Evolutionary conservation across 176 grass and related monocot genomes (phyloP), one percentile per base, ranked within the genome.

Genomic region (Pharus latifolius): DNA sequence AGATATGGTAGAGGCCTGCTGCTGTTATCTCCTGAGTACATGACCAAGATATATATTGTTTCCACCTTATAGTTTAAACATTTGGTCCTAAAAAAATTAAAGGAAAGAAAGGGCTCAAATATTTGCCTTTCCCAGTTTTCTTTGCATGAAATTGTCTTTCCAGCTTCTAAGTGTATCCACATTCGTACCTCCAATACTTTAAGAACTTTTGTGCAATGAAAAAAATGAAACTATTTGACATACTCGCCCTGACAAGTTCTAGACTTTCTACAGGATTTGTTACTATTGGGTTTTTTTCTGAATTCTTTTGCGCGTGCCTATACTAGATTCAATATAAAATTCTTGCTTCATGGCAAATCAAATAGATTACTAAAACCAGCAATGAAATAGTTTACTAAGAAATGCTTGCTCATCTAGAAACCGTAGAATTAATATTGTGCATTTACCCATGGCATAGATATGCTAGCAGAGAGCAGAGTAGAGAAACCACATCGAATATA

Each of bases 401-500:
- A 56, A 14, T 49, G 63, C 5, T 18, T 38, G 22, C 29, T 54
- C 16, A 38, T 69, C 10, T 6, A 38, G 12, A 73, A 32, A 29
- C 53, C n/a, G 6, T 67, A 54, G 15, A 48, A 0, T 19, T 76
- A 70, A 65, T 45, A 17, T 32, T 80, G 0, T 56, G 56, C 30
- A 38, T 49, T 54, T 69, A 34, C 57, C n/a, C 48, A 4, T 49
- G 54, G 3, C 80, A 49, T 75, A 99, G 95, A 74, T 58, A 86
- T 99, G 95, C 24, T 81, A 62, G 82, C 84, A 1, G 95, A 99
- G 72, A 94, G 84, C 38, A 83, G 95, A 51, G 73, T 99, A 34
- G 95, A 99, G 81, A 99, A 99, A 68, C 95, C 95, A 0, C 87
- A 99, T 88, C 84, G 72, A 27, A 85, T 99, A 81, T 99, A 99